Conservation (phyloP, 805 yeast genomes). For the Monosporozyma aerobia region DNA sequence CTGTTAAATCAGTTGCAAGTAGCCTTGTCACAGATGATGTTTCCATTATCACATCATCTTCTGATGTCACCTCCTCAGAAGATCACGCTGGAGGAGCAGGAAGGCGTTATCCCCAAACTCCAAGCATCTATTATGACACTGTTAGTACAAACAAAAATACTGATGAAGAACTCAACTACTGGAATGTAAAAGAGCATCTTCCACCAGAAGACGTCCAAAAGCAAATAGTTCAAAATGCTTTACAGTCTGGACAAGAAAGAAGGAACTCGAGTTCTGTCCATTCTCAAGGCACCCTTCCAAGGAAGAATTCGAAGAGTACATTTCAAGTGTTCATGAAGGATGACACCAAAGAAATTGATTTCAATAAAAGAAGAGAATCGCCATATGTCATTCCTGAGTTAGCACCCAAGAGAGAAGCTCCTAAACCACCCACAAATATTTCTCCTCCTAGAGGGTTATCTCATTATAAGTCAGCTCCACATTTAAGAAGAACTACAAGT, state of each 20-base stretch:
- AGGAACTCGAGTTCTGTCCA: conserved; percentile 1
- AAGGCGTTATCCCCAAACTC: conserved; percentile 27
- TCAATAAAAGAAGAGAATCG: conserved; percentile 67
- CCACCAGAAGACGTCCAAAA: neutral
- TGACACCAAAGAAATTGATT: conserved; percentile 66
- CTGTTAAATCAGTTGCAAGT: conserved; percentile 22
- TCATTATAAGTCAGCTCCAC: conserved; percentile 10
- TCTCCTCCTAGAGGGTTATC: conserved; percentile 18
- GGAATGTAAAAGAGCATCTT: conserved; percentile 21
- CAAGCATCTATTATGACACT: conserved; percentile 26
- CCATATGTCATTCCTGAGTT: conserved; percentile 54
- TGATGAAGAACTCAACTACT: conserved; percentile 21
- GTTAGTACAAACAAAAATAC: conserved; percentile 4
- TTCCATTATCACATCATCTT: conserved; percentile 21
- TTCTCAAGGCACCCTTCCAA: conserved; percentile 2
- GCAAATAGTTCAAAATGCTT: neutral
- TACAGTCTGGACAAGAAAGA: neutral
- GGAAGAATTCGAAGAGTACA: conserved; percentile 30
- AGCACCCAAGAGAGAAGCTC: conserved; percentile 63
- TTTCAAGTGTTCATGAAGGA: conserved; percentile 60
- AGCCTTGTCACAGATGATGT: conserved; percentile 21
- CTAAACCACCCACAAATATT: conserved; percentile 48
- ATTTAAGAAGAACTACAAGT: conserved; percentile 12
- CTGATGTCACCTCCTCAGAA: conserved; percentile 27
- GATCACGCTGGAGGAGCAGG: conserved; percentile 17